Base-by-base conservation (phyloP, 1,139 yeast genomes). In the Yamadazyma trypodendri region DNA sequence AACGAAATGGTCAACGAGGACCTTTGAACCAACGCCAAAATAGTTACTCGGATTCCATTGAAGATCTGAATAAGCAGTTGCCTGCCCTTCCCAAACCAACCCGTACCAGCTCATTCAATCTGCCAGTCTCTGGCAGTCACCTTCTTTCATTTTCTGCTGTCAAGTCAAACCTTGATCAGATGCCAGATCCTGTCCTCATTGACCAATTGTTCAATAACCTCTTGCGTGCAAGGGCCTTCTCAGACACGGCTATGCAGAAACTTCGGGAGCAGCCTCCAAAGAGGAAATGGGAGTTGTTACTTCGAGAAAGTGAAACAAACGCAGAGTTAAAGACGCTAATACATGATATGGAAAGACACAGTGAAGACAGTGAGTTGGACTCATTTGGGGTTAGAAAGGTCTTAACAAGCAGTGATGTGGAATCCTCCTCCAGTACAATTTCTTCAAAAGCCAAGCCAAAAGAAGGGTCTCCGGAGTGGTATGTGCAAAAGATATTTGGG, bases 391-490 rank as follows among this genome's bases (percentile, higher is more conserved):
- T 39, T 1, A 17, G 32, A 3, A 38, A 33, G 22, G 32, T 28
- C n/a, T 10, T 35, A n/a, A 32, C 39, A 12, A 34, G 35, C 14
- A 44, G 43, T 20, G 44, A 41, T 24, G 4, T 32, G 16, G 45
- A 42, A 24, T 32, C 40, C 2, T 14, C 31, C 22, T 35, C 37
- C 7, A 31, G 31, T 12, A 27, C 24, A 2, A 7, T 36, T 1
- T 9, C 30, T 6, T 27, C 28, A 12, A 28, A 31, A 15, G n/a
- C 11, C 2, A 49, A 46, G 28, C 34, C 40, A 9, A 60, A 57
- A 39, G 75, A 69, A 3, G 73, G 71, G 1, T 50, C 70, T 0
- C 73, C 76, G 1, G 70, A 64, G 35, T 71, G 75, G 75, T 69
- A 50, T 46, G 75, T 69, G 2, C 46, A 64, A 3, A 48, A 63